Conservation (phyloP, 768 basidiomycete species). For the Panaeolus papilionaceus region DNA sequence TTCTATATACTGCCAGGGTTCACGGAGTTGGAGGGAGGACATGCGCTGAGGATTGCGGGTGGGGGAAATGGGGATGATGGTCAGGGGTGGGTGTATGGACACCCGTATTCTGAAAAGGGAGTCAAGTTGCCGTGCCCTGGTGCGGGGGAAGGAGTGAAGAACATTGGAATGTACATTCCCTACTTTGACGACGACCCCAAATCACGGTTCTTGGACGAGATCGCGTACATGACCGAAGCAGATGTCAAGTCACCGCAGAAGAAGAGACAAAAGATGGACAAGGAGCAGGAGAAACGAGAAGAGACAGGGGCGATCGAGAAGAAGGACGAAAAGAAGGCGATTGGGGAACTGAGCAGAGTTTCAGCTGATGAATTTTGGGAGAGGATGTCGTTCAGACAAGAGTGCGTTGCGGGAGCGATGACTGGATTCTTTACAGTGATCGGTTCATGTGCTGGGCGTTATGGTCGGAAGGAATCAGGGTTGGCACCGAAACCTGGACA, state of each 20-base stretch:
- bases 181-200: constrained; percentile 98
- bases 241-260: constrained; percentile 66
- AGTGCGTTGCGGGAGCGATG: constrained; percentile 88
- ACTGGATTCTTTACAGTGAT: constrained; percentile 92
- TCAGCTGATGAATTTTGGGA: constrained; percentile 92
- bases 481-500: constrained; percentile 62
- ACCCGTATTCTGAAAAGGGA: constrained; percentile 70
- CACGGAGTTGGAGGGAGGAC: constrained; percentile 67
- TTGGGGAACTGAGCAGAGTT: constrained; percentile 66
- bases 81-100: constrained; percentile 74
- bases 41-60: constrained; percentile 53
- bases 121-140: constrained; percentile 53
- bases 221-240: constrained; percentile 73
- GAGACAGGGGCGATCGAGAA: constrained; percentile 29
- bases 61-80: constrained; percentile 24
- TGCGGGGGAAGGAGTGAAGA: constrained; percentile 37
- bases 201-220: constrained; percentile 90
- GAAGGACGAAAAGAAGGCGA: constrained; percentile 29
- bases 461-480: constrained; percentile 36
- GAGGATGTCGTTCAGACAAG: constrained; percentile 94
- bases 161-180: constrained; percentile 81
- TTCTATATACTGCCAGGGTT: constrained; percentile 79
- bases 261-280: constrained; percentile 56
- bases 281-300: constrained; percentile 25
- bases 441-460: constrained; percentile 36